phyloP scores from a whole-genome alignment of 2,329 filamentous ascomycete genomes.

The Nothophaeocryptopus gaeumannii region DNA sequence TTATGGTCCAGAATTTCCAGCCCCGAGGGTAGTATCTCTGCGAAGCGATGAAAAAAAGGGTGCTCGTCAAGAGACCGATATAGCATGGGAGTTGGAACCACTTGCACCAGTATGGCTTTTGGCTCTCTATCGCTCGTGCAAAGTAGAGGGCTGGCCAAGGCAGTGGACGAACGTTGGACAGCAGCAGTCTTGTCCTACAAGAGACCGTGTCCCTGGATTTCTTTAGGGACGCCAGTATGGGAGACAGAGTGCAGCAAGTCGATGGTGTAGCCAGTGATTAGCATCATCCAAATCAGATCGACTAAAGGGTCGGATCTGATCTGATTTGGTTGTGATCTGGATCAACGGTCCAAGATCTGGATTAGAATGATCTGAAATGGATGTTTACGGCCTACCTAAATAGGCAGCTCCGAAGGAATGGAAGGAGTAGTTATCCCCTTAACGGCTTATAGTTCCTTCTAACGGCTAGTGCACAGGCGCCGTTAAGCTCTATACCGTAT shows the following conservation, averaged over 20 bases:
- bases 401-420: too few species aligned
- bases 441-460: too few species aligned
- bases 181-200: constrained; percentile 5
- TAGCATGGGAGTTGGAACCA: constrained; percentile 18
- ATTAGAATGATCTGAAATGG: too few species aligned
- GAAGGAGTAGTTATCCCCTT: too few species aligned
- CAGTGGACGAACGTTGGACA: constrained; percentile 14
- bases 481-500: too few species aligned
- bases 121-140: background rate
- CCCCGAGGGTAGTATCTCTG: constrained; percentile 46
- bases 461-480: too few species aligned
- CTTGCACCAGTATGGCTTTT: constrained; percentile 25
- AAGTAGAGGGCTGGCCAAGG: constrained; percentile 28
- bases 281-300: too few species aligned
- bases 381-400: too few species aligned
- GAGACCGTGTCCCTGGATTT: constrained; percentile 23
- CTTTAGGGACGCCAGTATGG: constrained; percentile 22
- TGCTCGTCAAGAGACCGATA: constrained; percentile 35
- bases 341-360: too few species aligned
- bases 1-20: constrained; percentile 46
- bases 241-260: constrained; percentile 36
- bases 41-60: constrained; percentile 44
- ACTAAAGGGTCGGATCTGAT: too few species aligned
- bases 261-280: constrained; percentile 37
- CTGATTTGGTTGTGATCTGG: too few species aligned